phyloP scores from a whole-genome alignment of 768 basidiomycete species.

The Hygrophoropsis aurantiaca region DNA sequence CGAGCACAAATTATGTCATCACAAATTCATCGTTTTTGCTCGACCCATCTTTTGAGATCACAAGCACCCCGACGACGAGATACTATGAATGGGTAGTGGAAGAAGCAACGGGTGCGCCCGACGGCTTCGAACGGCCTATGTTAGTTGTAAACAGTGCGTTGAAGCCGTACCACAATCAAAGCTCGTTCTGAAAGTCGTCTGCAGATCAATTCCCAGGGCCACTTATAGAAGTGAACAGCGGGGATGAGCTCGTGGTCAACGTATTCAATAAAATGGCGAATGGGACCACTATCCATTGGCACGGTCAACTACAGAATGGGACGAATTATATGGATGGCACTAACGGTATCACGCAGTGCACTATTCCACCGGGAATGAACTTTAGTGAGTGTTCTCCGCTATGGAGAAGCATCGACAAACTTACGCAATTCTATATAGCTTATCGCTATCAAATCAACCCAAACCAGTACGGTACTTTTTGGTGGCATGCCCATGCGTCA shows the following conservation, averaged over 20 bases:
- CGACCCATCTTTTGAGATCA: constrained; percentile 24
- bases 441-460: constrained; percentile 42
- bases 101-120: constrained; percentile 37
- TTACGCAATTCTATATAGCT: constrained; percentile 12
- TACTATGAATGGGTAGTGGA: constrained; percentile 43
- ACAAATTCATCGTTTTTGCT: constrained; percentile 30
- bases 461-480: constrained; percentile 44
- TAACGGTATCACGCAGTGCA: constrained; percentile 47
- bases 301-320: constrained; percentile 40
- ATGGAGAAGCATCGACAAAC: no score
- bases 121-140: constrained; percentile 42
- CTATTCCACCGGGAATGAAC: constrained; percentile 50
- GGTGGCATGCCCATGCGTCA: constrained; percentile 46
- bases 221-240: constrained; percentile 33
- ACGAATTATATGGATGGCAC: constrained; percentile 53
- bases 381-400: constrained; percentile 23
- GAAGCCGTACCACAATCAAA: not conserved
- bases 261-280: constrained; percentile 32
- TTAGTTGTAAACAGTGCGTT: constrained; percentile 46
- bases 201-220: constrained; percentile 35
- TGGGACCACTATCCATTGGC: constrained; percentile 35
- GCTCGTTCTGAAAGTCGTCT: constrained; percentile 2
- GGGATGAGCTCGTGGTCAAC: constrained; percentile 33
- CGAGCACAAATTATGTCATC: constrained; percentile 9
- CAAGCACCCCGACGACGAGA: constrained; percentile 37